A percentile compares a stretch with the other conserved stretches of the same genome.
Conservation (phyloP, 1,284 basidiomycete genomes). For the Ustilago bromivora region DNA sequence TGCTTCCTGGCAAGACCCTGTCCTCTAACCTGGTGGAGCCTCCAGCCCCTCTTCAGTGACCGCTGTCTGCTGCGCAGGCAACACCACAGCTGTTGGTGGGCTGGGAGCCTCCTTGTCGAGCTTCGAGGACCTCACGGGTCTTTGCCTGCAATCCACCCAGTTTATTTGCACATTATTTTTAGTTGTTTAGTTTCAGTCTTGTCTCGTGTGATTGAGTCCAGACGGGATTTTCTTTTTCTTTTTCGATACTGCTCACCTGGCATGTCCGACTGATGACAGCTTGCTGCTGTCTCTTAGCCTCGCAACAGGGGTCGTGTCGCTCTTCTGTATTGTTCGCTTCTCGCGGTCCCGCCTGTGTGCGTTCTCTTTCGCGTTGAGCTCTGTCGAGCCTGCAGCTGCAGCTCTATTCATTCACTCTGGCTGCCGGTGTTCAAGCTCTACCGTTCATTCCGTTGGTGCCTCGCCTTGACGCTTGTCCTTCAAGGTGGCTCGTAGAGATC, state of each 20-base stretch:
- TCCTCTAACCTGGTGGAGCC: no score
- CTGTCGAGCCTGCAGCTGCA: not conserved
- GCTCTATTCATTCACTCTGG: not conserved
- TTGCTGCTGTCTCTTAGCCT: not conserved
- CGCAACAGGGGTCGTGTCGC: not conserved
- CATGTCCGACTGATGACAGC: not conserved
- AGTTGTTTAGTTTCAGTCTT: no score
- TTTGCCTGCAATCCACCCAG: no score
- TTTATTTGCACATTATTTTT: no score
- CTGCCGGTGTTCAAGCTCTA: constrained; percentile 1
- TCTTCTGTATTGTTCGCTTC: not conserved
- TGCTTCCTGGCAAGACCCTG: no score
- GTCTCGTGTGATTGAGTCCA: no score
- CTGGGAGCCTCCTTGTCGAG: no score
- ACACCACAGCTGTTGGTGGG: no score
- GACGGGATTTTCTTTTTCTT: not conserved
- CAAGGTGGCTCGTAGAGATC: not conserved
- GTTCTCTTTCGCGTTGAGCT: constrained; percentile 1
- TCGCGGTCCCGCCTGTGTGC: not conserved
- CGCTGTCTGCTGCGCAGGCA: no score
- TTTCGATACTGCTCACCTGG: not conserved
- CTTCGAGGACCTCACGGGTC: no score
- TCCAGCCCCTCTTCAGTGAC: no score
- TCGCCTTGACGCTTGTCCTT: not conserved
- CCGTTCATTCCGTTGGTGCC: not conserved